Base-by-base conservation (phyloP, 2,329 filamentous ascomycete species). In the Chaetomium sp. region DNA sequence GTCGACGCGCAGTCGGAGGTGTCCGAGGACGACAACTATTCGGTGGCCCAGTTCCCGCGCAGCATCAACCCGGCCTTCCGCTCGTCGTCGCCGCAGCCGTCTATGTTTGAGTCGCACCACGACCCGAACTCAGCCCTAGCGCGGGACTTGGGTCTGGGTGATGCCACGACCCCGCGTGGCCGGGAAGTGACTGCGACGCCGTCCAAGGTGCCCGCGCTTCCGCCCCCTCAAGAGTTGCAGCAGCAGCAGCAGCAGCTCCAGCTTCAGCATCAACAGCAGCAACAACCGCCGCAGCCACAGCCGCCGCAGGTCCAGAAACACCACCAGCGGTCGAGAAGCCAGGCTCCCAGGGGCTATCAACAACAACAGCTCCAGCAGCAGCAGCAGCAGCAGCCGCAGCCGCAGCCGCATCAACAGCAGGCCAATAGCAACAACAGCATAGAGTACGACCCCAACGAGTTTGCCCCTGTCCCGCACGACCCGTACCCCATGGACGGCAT, bases 61-160 rank as follows among this genome's bases (percentile, higher is more conserved):
- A 91, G 88, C 53, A 96, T 96, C 72, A 99, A 99, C 67, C 92
- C 95, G 14, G 89, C 91, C 0, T 97, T 95, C 76, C 83, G 95
- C 59, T 91, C 87, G n/a, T 95, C 94, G 0, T 99, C 94, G 6
- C 94, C 95, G 1, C 91, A 96, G 67, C 92, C 92, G 9, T 96
- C 94, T 3, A 90, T 86, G 1, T 95, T 88, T 63, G 90, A 95
- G 67, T 95, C 91, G 38, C 91, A 96, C 63, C 88, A 96, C 68
- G 91, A 96, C 66, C 89, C 89, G 2, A 83, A 91, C 64, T 87
- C 86, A 6, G 80, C 81, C 44, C 73, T 94, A 55, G 86, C 86
- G 6, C 79, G 84, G 53, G 84, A 89, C 59, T 73, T 94, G 68
- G 82, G 79, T 14, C 85, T 85, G 54, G 70, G 76, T 54, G 79